These are phyloP conservation scores for Trichoderma orchidacearum DNA, from an alignment of 495 filamentous ascomycete species.

Conservation along the genomic window DNA sequence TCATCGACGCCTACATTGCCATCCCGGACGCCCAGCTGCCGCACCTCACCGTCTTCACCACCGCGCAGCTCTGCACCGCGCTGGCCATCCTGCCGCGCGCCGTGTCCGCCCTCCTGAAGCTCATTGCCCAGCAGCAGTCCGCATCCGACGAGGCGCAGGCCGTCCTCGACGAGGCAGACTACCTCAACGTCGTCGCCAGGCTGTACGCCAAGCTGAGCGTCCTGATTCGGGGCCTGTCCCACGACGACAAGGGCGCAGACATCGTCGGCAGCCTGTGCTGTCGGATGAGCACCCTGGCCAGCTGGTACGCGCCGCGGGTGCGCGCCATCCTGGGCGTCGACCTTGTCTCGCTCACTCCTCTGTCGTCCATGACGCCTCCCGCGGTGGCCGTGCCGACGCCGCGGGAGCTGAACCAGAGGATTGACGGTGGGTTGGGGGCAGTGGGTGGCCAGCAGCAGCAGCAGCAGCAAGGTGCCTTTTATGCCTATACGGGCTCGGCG, in stretches of 20 bases:
- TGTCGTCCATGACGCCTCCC: not conserved
- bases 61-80: not conserved
- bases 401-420: not conserved
- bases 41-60: not conserved
- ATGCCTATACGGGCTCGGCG: not conserved
- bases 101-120: not conserved
- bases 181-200: not conserved
- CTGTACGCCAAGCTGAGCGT: not conserved
- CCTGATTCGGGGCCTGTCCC: not conserved
- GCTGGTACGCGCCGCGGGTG: not conserved
- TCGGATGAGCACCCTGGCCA: not conserved
- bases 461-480: not conserved
- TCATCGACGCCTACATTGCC: not conserved
- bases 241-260: not conserved
- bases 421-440: not conserved
- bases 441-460: too few species aligned
- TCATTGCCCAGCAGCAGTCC: not conserved
- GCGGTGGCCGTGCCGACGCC: not conserved
- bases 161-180: not conserved
- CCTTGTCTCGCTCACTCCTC: not conserved
- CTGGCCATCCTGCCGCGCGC: not conserved
- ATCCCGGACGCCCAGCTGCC: not conserved
- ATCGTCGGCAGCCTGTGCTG: not conserved
- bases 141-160: not conserved
- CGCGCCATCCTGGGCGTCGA: not conserved